Evolutionary conservation across 768 basidiomycete genomes (phyloP), one percentile per base, ranked within the genome.

Genomic region (Trametes meyenii): DNA sequence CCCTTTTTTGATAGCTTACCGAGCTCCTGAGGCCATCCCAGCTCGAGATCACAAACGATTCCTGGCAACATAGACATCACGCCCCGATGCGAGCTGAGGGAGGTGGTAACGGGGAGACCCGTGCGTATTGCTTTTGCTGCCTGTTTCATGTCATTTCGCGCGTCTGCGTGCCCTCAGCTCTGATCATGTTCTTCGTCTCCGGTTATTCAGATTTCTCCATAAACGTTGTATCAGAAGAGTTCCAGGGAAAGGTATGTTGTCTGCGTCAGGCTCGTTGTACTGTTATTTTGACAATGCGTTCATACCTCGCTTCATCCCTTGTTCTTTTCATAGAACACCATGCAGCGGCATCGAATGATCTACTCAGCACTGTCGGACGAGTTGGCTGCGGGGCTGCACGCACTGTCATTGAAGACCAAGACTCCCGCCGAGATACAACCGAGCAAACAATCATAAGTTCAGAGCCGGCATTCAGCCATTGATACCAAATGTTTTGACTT

Each of bases 51-150:
- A 80, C 80, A 38, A 94, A 94, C 75, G 89, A 94, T 69, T 94
- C 92, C 54, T 87, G 85, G 83, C 81, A 90, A 76, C 92, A 94
- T 74, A 83, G 89, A 69, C 89, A 94, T 77, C 92, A 94, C 76
- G 81, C 82, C 58, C 80, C 92, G 49, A 94, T 94, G 92, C 82
- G 83, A 71, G 86, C 80, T 45, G 79, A 84, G 73, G 83, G 81
- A 57, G 85, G 83, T 65, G 84, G 82, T 45, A 85, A 79, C 69
- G 87, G 86, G 60, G 92, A 94, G 80, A 90, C 93, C 50, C 92
- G 92, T 94, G 80, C 68, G 89, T 83, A 49, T 55, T 39, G 55
- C 39, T 36, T 39, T 40, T 33, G 16, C 44, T 38, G 19, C 40
- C 26, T 33, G 16, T 10, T 13, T 3, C 40, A 43, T 35, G n/a